Conservation (phyloP, 2,329 filamentous ascomycete genomes). For the Chaetothyriales sp. region DNA sequence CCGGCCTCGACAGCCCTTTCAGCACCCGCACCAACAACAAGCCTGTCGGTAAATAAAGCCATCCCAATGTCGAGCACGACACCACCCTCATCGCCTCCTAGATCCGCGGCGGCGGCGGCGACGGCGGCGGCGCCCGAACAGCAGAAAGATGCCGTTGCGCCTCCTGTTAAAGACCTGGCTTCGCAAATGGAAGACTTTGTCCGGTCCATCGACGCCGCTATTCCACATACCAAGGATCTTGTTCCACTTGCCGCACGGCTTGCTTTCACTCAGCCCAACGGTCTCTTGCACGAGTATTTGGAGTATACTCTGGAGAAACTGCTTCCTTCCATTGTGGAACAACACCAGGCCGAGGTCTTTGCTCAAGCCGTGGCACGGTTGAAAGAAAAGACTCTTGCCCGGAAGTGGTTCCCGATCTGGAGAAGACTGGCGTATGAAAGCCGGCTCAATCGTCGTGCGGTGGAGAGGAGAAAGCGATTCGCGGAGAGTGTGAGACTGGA, state of each 20-base stretch:
- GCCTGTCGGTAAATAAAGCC: not conserved
- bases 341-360: constrained; percentile 7
- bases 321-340: constrained; percentile 7
- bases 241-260: constrained; percentile 2
- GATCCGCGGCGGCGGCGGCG: constrained; percentile 2
- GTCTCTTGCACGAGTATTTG: constrained; percentile 12
- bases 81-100: constrained; percentile 1
- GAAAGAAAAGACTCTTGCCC: constrained; percentile 19
- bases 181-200: too few species aligned
- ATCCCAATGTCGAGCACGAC: not conserved
- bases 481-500: constrained; percentile 14
- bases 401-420: constrained; percentile 26
- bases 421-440: constrained; percentile 22
- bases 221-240: not conserved
- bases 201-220: too few species aligned
- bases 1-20: not conserved
- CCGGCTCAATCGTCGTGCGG: constrained; percentile 23
- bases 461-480: constrained; percentile 22
- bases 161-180: too few species aligned
- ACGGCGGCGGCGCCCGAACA: too few species aligned
- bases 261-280: constrained; percentile 8
- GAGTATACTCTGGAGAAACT: constrained; percentile 10
- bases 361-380: constrained; percentile 14
- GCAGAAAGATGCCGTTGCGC: not conserved
- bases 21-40: not conserved